Conservation (phyloP, 768 basidiomycete species). For the Boletellus emodensis region DNA sequence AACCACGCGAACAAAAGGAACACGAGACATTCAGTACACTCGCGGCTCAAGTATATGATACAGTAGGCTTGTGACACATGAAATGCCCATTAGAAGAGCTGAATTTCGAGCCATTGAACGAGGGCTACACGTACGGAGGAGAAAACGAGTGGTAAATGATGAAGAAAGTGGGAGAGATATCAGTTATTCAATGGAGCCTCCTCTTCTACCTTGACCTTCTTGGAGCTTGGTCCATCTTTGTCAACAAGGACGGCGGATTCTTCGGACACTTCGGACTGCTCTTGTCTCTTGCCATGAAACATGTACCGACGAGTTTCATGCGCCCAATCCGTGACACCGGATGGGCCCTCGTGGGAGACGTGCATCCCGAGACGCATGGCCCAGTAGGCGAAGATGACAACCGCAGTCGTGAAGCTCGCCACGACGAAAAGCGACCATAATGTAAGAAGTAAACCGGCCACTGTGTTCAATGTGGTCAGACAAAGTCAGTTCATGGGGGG, state of each 20-base stretch:
- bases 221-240: slow-evolving; percentile 13
- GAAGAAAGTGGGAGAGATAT: neutral
- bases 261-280: slow-evolving; percentile 24
- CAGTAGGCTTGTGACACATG: slow-evolving; percentile 5
- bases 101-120: neutral
- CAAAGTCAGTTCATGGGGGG: neutral
- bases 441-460: slow-evolving; percentile 31
- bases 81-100: neutral
- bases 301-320: slow-evolving; percentile 26
- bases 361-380: slow-evolving; percentile 32
- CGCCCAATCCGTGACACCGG: slow-evolving; percentile 30
- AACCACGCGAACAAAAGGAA: too few species aligned
- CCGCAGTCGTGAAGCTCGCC: slow-evolving; percentile 33
- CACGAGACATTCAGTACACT: neutral
- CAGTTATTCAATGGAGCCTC: slow-evolving; percentile 1
- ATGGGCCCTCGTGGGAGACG: slow-evolving; percentile 32
- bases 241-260: slow-evolving; percentile 23
- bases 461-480: slow-evolving; percentile 20
- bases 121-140: neutral
- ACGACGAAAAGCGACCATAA: slow-evolving; percentile 32
- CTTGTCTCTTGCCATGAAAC: slow-evolving; percentile 9
- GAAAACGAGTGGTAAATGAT: neutral
- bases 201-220: slow-evolving; percentile 23
- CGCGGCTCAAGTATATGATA: slow-evolving; percentile 10
- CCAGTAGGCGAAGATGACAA: slow-evolving; percentile 31